Percentiles rank a stretch among this genome's conserved stretches.
phyloP scores from a whole-genome alignment of 176 grass and related monocot species.

The Oryza meridionalis region DNA sequence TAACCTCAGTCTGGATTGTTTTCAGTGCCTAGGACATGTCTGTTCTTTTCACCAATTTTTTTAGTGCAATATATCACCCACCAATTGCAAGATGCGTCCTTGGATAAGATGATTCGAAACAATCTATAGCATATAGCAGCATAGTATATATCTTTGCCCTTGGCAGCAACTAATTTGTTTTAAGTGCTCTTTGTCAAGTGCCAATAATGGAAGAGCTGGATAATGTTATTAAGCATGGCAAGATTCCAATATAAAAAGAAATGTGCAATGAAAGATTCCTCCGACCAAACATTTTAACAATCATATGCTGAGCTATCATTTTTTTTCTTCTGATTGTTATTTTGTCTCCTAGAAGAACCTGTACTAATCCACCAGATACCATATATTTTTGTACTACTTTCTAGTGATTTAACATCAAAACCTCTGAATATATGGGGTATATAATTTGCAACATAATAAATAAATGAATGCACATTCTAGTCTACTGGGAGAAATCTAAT shows the following conservation, averaged over 20 bases:
- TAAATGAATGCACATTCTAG: too few species aligned
- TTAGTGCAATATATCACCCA: conserved; percentile 16
- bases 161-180: neutral
- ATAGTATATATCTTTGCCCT: neutral
- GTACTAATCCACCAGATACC: neutral
- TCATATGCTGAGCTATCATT: neutral
- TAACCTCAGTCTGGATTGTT: conserved; percentile 5
- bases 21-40: neutral
- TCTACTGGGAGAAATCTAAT: too few species aligned
- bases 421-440: too few species aligned
- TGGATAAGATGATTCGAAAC: conserved; percentile 23
- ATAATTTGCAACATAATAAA: neutral
- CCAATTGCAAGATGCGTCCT: neutral
- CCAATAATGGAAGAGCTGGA: neutral
- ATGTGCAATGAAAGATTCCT: conserved; percentile 21
- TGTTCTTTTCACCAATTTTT: conserved; percentile 41
- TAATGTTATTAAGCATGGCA: conserved; percentile 3
- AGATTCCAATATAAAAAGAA: conserved; percentile 1
- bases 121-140: conserved; percentile 34
- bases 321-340: neutral
- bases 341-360: neutral
- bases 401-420: neutral
- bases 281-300: conserved; percentile 15
- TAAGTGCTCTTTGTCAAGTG: conserved; percentile 3
- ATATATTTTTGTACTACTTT: neutral